phyloP scores from a whole-genome alignment of 352 stramenopile genomes.

The Achlya hypogyna region DNA sequence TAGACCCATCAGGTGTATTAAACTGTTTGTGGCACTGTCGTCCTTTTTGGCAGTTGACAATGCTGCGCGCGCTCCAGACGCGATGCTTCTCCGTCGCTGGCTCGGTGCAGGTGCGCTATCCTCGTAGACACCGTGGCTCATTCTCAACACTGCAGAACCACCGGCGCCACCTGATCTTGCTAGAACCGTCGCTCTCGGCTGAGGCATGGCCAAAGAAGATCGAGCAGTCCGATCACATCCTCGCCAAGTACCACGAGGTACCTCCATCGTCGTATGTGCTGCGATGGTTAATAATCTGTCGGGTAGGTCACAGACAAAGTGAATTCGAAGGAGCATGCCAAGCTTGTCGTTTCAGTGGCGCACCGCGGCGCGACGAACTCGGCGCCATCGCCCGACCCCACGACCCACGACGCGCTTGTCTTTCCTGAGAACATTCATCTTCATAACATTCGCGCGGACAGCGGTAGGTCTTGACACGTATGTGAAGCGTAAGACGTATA shows the following conservation, averaged over 20 bases:
- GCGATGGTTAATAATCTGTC: neutral
- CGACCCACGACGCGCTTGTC: slow-evolving; percentile 54
- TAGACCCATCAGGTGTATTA: neutral
- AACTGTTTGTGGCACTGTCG: neutral
- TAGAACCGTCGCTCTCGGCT: slow-evolving; percentile 35
- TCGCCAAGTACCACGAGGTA: slow-evolving; percentile 37
- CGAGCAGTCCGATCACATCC: slow-evolving; percentile 45
- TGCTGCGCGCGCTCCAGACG: neutral
- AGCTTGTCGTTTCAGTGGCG: slow-evolving; percentile 24
- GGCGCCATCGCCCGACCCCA: slow-evolving; percentile 29
- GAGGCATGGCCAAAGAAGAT: slow-evolving; percentile 57
- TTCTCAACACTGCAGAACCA: slow-evolving; percentile 30
- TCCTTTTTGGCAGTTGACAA: neutral
- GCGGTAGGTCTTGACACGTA: slow-evolving; percentile 29
- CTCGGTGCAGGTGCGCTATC: neutral
- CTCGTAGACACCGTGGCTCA: neutral
- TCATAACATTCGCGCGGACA: slow-evolving; percentile 31
- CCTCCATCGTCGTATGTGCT: neutral
- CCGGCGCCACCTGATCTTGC: slow-evolving; percentile 45
- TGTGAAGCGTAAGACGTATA: neutral
- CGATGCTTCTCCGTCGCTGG: neutral
- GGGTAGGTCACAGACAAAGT: neutral
- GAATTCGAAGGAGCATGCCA: neutral
- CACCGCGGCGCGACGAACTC: slow-evolving; percentile 25
- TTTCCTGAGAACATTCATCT: slow-evolving; percentile 60